Evolutionary conservation across 2,329 filamentous ascomycete genomes (phyloP), one percentile per base, ranked within the genome.

Genomic region (Fusarium temperatum): DNA sequence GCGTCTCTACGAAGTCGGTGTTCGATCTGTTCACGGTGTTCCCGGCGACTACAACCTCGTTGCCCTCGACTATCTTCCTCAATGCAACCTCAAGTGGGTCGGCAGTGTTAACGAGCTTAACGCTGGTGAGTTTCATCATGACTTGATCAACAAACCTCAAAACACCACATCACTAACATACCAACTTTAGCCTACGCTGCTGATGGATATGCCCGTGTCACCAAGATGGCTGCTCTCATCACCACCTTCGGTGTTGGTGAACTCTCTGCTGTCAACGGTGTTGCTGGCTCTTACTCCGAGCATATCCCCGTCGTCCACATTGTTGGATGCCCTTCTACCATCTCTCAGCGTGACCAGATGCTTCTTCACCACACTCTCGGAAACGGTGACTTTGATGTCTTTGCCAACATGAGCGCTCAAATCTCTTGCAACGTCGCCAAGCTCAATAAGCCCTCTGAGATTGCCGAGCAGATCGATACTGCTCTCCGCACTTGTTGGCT

Each of bases 351-450:
- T 54, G 82, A 85, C 59, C 84, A 84, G 73, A 85, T 86, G 83
- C 81, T 87, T 39, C 82, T 88, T 38, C 91, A 93, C 77, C 92
- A 94, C 81, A 93, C 92, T 1, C 88, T 94, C 4, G 91, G 90
- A 63, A 93, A 94, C 76, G 92, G 94, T 67, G 92, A 97, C 83
- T 97, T 93, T 83, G 91, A 93, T 69, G 93, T 94, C 62, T 97
- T 97, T 81, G 88, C 90, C 75, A 89, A 93, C 78, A 97, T 97
- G 92, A 93, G 87, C 80, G 85, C 88, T 53, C 83, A 90, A 57
- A 90, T 97, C 75, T 93, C 93, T 2, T 93, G 91, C 80, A 89
- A 90, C 28, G 87, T 93, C 44, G 90, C 92, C 61, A 91, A 92
- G 77, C 87, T 97, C 64, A 91, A 90, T 79, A 88, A 93, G 72